Evolutionary conservation across 139 green algal species (phyloP).

Genomic region (Raphidocelis subcapitata): DNA sequence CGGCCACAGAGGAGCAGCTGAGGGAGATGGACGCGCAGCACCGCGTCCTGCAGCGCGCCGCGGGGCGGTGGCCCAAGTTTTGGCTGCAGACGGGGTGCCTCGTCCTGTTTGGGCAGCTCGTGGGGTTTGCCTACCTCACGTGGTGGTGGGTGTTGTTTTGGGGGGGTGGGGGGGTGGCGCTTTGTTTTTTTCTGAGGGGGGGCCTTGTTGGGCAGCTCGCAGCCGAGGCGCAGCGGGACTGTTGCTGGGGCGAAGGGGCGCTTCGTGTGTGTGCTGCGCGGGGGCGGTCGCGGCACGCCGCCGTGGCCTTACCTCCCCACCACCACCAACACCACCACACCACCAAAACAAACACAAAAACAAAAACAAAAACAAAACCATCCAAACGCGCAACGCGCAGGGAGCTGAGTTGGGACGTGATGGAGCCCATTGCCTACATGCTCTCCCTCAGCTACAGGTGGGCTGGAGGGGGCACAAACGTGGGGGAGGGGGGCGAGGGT

Average conservation of each 20-base stretch:
- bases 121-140: conserved; percentile 28
- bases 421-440: conserved; percentile 41
- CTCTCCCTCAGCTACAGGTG: conserved; percentile 18
- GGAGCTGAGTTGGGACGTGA: conserved; percentile 44
- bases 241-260: no score
- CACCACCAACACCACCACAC: no score
- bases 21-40: conserved; percentile 22
- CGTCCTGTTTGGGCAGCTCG: conserved; percentile 25
- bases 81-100: conserved; percentile 1
- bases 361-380: no score
- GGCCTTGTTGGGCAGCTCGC: no score
- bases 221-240: no score
- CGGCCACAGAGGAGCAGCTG: conserved; percentile 17
- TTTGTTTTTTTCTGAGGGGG: no score
- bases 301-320: no score
- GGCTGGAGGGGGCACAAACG: neutral
- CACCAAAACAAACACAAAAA: no score
- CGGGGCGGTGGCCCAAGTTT: conserved; percentile 16
- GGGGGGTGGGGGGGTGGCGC: no score
- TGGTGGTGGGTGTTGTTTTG: conserved; percentile 16
- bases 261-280: no score
- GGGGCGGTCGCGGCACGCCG: no score
- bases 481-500: neutral
- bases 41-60: neutral
- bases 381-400: no score